Evolutionary conservation across 169 alveolate species (phyloP), one percentile per base, ranked within the genome.

Genomic region (Plasmodium malariae): DNA sequence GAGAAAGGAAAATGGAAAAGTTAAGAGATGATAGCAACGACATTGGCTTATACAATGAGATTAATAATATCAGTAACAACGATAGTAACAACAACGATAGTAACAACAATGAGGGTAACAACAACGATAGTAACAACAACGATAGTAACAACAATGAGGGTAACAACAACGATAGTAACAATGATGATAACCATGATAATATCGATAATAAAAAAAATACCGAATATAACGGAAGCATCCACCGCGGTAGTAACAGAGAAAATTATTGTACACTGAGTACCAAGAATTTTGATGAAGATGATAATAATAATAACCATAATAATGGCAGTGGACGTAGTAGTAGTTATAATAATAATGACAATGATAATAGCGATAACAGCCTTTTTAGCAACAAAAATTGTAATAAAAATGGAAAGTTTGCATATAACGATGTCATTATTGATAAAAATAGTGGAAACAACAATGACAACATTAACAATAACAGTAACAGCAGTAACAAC

Each of bases 1-100:
- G 19, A 59, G 80, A 78, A 40, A 78, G 45, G 37, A 78, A 65
- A 34, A 17, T 62, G 89, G 54, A 78, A 28, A 78, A 30, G 63
- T 12, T 24, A 51, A 62, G 28, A 67, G 37, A 7, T 12, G 36
- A 34, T 24, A 24, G 19, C 30, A 24, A 0, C 17, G n/a, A 9
- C 12, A 21, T 19, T 19, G 30, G 32, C 11, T n/a, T n/a, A 57
- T 0, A 19, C 17, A 34, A 28, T 34, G 60, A 9, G 51, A 28
- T 19, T 36, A 21, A 67, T 45, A 17, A 67, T 67, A 7, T 11
- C 11, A 19, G 0, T 36, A 21, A 14, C 11, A 34, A 51, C 5
- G 0, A 71, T 11, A 11, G 54, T 43, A 21, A 17, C n/a, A 19
- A 9, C n/a, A 1, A 70, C 7, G 2, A 30, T 51, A 60, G 12